Evolutionary conservation across 495 filamentous ascomycete species (phyloP).

Genomic region (Rhypophila decipiens): DNA sequence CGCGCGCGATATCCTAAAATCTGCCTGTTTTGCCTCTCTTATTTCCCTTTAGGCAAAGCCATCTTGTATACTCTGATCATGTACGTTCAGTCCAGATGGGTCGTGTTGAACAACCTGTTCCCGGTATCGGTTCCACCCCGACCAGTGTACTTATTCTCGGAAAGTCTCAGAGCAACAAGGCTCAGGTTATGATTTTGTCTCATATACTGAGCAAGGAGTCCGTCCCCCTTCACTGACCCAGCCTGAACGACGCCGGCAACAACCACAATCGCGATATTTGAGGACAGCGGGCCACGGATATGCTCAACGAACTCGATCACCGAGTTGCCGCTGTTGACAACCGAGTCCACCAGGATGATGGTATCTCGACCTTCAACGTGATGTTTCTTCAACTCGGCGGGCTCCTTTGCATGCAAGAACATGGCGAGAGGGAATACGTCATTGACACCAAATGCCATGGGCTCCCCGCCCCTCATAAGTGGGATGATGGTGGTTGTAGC

Average conservation of each 20-base stretch:
- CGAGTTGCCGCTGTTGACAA: conserved; percentile 53
- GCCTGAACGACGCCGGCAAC: conserved; percentile 53
- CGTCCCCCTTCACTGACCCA: conserved; percentile 22
- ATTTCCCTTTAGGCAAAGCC: too few relatives aligned
- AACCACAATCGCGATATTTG: conserved; percentile 45
- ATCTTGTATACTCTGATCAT: too few relatives aligned
- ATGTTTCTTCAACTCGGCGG: conserved; percentile 37
- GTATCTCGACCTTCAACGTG: conserved; percentile 37
- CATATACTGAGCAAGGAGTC: conserved; percentile 22
- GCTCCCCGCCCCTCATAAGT: conserved; percentile 61
- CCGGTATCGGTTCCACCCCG: conserved; percentile 51
- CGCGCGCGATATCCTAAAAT: too few relatives aligned
- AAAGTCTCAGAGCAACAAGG: conserved; percentile 49
- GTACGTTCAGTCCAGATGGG: conserved; percentile 21
- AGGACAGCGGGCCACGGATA: conserved; percentile 32
- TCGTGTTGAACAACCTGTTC: conserved; percentile 55
- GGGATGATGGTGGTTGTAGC: conserved; percentile 50
- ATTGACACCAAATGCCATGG: conserved; percentile 60
- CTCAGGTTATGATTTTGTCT: conserved; percentile 19
- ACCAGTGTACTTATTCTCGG: conserved; percentile 50
- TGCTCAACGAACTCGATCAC: conserved; percentile 48
- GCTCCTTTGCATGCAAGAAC: conserved; percentile 49
- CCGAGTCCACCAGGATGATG: conserved; percentile 55
- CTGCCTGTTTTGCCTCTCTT: too few relatives aligned
- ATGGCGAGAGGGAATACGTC: conserved; percentile 48